A percentile compares a stretch with the other conserved stretches of the same genome.
These are phyloP conservation scores for Astrothelium macrocarpum DNA, from an alignment of 495 filamentous ascomycete genomes.

Conservation along the genomic window DNA sequence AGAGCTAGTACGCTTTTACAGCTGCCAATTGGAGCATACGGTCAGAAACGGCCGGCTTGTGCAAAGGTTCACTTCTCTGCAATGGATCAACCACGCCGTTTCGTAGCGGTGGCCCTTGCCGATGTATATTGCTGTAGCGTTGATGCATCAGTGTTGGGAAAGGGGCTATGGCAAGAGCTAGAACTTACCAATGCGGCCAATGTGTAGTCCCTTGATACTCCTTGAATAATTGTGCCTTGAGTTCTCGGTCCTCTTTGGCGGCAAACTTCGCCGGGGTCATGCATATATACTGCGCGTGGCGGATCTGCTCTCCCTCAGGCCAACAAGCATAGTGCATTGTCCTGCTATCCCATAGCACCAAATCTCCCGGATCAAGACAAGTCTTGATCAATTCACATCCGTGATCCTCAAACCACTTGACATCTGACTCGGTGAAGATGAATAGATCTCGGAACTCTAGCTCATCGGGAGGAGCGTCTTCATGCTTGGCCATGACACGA, in stretches of 20 bases:
- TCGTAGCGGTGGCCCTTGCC: constrained; percentile 6
- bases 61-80: constrained; percentile 30
- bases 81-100: constrained; percentile 30
- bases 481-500: constrained; percentile 26
- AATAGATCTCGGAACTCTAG: constrained; percentile 32
- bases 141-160: constrained; percentile 31
- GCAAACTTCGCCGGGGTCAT: constrained; percentile 34
- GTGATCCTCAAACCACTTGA: constrained; percentile 34
- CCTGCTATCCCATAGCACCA: constrained; percentile 37
- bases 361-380: constrained; percentile 34
- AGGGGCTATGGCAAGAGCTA: constrained; percentile 19
- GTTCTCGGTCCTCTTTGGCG: constrained; percentile 24
- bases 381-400: constrained; percentile 36
- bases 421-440: constrained; percentile 31
- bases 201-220: constrained; percentile 33
- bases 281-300: constrained; percentile 37
- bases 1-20: constrained; percentile 26
- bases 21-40: constrained; percentile 31
- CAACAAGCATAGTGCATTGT: constrained; percentile 35
- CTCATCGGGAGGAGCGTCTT: constrained; percentile 31
- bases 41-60: constrained; percentile 29
- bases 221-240: constrained; percentile 33
- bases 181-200: constrained; percentile 30
- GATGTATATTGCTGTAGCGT: constrained; percentile 26
- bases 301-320: constrained; percentile 33